These are phyloP conservation scores for Abrus precatorius DNA, from an alignment of 306 rosid genomes.

Conservation along the genomic window DNA sequence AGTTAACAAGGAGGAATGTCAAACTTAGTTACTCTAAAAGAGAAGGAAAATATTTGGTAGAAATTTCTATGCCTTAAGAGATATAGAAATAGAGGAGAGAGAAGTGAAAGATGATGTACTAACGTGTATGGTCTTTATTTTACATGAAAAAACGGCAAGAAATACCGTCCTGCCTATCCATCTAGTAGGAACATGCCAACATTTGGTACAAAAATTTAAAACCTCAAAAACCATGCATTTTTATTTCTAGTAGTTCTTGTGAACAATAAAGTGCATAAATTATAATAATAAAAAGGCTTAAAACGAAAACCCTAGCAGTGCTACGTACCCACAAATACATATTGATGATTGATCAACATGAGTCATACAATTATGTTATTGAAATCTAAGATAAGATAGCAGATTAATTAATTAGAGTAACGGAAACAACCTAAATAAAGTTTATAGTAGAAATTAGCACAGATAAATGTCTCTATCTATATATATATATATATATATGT, in stretches of 20 bases:
- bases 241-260: not conserved
- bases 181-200: not conserved
- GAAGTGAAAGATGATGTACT: not conserved
- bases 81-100: too few relatives aligned
- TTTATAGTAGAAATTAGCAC: slow-evolving; percentile 43
- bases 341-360: slow-evolving; percentile 30
- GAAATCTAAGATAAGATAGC: slow-evolving; percentile 24
- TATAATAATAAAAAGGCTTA: not conserved
- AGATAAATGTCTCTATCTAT: slow-evolving; percentile 26
- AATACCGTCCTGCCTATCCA: slow-evolving; percentile 2
- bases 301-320: slow-evolving; percentile 31
- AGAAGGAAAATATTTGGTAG: not conserved
- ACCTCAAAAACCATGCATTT: not conserved
- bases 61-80: too few relatives aligned
- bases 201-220: not conserved
- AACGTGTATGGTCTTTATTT: not conserved
- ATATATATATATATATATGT: slow-evolving; percentile 27
- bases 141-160: not conserved
- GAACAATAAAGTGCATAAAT: not conserved
- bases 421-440: slow-evolving; percentile 29
- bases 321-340: slow-evolving; percentile 13
- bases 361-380: slow-evolving; percentile 48
- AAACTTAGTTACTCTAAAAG: not conserved
- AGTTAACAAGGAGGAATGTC: not conserved
- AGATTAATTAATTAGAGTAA: slow-evolving; percentile 31